Evolutionary conservation across 257 asterid genomes (phyloP).

Genomic region (Thymus quinquecostatus): DNA sequence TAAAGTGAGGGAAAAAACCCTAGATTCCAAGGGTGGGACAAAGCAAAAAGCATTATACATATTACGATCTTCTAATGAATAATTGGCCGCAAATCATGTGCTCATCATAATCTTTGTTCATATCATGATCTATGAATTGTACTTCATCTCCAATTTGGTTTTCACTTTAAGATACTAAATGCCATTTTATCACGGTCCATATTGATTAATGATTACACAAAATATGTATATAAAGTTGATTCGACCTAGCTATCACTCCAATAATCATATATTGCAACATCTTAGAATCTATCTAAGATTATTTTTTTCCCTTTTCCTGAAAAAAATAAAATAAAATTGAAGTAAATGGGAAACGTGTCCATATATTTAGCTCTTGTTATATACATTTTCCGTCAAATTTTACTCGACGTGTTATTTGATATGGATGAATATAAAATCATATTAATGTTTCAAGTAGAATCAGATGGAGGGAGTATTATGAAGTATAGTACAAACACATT

Average conservation of each 20-base stretch:
- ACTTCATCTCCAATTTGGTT: constrained; percentile 32
- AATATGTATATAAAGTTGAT: constrained; percentile 25
- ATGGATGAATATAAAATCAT: no score
- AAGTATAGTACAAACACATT: no score
- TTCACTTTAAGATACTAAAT: constrained; percentile 24
- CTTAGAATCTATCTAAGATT: not conserved
- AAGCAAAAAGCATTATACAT: not conserved
- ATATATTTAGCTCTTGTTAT: no score
- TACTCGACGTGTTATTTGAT: no score
- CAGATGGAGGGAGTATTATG: no score
- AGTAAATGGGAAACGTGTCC: not conserved
- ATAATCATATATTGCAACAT: constrained; percentile 7
- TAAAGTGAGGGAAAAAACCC: not conserved
- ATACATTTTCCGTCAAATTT: no score
- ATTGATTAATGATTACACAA: constrained; percentile 48
- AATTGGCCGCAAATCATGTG: constrained; percentile 43
- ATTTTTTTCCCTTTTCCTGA: not conserved
- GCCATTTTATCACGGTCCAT: constrained; percentile 19
- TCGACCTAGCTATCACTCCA: not conserved
- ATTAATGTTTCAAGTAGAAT: no score
- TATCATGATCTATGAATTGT: not conserved
- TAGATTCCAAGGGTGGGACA: constrained; percentile 11
- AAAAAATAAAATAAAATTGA: not conserved
- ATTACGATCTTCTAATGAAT: constrained; percentile 17
- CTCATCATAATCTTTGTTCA: constrained; percentile 40